These are phyloP conservation scores for Schizonepeta tenuifolia DNA, from an alignment of 257 asterid species.

Conservation along the genomic window DNA sequence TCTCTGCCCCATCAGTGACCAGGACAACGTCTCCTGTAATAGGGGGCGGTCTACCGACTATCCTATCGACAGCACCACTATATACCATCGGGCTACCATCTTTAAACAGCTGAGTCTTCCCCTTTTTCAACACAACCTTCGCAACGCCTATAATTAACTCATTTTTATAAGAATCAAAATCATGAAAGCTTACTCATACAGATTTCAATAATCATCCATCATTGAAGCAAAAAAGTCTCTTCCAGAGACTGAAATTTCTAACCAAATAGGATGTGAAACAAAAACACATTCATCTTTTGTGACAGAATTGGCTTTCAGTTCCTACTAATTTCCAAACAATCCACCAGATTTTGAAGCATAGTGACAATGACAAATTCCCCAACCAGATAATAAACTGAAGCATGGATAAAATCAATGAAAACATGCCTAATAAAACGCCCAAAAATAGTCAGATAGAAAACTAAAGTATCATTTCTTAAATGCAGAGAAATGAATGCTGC, in stretches of 20 bases:
- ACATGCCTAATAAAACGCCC: background rate
- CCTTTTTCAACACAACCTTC: slow-evolving; percentile 88
- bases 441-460: background rate
- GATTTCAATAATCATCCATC: background rate
- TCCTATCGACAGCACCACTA: slow-evolving; percentile 93
- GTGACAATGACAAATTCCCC: background rate
- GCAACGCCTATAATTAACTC: slow-evolving; percentile 61
- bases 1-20: slow-evolving; percentile 85
- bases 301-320: slow-evolving; percentile 1
- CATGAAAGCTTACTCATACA: background rate
- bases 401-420: slow-evolving; percentile 15
- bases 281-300: too few relatives aligned
- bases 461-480: too few relatives aligned
- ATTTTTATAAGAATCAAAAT: slow-evolving; percentile 19
- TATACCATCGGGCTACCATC: slow-evolving; percentile 97
- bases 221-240: background rate
- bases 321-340: background rate
- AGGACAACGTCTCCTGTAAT: slow-evolving; percentile 84
- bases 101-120: slow-evolving; percentile 83
- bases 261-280: too few relatives aligned
- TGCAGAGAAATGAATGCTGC: background rate
- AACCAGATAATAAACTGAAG: background rate
- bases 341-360: background rate
- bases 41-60: slow-evolving; percentile 91
- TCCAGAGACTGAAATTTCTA: background rate